Conservation (phyloP, 345 rosid species). For the Corymbia maculata region DNA sequence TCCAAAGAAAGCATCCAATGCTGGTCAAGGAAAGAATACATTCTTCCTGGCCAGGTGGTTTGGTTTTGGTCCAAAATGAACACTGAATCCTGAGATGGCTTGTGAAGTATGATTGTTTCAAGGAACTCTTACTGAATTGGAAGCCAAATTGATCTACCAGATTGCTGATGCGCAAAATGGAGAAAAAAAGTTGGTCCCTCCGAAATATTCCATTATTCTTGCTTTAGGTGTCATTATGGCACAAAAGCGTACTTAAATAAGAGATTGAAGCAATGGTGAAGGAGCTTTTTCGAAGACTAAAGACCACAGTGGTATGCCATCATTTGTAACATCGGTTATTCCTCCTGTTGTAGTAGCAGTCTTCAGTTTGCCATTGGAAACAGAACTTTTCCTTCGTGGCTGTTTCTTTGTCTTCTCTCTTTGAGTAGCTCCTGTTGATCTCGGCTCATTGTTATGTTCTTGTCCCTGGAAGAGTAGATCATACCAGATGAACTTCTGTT, state of each 20-base stretch:
- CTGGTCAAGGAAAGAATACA: constrained; percentile 34
- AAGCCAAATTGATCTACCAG: not conserved
- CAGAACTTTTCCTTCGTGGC: not conserved
- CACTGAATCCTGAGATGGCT: not conserved
- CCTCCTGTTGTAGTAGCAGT: not conserved
- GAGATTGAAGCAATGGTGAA: not conserved
- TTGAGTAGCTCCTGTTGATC: not conserved
- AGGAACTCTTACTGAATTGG: not conserved
- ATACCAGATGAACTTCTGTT: not conserved
- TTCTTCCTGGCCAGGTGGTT: constrained; percentile 50
- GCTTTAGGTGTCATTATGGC: not conserved
- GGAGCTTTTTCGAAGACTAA: not conserved
- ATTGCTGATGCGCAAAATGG: not conserved
- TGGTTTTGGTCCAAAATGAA: constrained; percentile 45
- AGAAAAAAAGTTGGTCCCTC: not conserved
- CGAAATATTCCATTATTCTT: not conserved
- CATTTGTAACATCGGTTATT: not conserved
- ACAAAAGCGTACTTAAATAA: not conserved
- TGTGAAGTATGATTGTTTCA: not conserved
- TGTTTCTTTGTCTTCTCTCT: not conserved
- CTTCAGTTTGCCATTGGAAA: not conserved
- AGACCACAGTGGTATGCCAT: not conserved
- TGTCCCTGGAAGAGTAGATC: not conserved
- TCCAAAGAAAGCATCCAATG: constrained; percentile 5
- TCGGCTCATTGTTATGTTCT: not conserved